A percentile compares a stretch with the other conserved stretches of the same genome.
Evolutionary conservation across 192 early-diverging fungal species (phyloP).

Genomic region (Radiomyces spectabilis): DNA sequence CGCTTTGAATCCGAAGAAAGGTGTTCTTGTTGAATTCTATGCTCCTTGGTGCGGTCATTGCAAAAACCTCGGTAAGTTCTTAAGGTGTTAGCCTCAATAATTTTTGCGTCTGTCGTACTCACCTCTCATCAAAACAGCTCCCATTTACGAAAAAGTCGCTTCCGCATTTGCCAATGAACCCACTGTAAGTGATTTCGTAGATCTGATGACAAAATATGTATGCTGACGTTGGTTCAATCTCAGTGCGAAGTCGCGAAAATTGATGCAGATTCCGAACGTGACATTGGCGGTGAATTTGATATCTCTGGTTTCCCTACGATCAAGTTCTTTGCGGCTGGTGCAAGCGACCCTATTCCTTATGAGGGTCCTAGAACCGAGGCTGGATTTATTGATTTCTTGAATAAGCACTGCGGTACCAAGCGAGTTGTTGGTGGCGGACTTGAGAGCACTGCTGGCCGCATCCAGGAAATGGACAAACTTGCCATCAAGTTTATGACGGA

Average conservation of each 20-base stretch:
- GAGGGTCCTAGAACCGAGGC: conserved; percentile 61
- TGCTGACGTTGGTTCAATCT: no score
- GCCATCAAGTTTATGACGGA: conserved; percentile 57
- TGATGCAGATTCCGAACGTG: conserved; percentile 66
- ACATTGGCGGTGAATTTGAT: conserved; percentile 53
- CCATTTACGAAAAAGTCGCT: conserved; percentile 87
- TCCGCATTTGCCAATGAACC: conserved; percentile 69
- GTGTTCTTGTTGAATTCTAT: conserved; percentile 88
- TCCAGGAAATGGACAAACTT: conserved; percentile 50
- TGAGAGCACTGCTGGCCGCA: conserved; percentile 49
- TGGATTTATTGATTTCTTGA: conserved; percentile 76
- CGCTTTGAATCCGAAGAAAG: conserved; percentile 63
- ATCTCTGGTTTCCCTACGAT: conserved; percentile 87
- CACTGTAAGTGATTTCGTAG: conserved; percentile 58
- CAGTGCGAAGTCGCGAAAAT: conserved; percentile 81
- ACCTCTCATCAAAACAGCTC: no score
- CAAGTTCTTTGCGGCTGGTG: conserved; percentile 72
- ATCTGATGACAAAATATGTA: no score
- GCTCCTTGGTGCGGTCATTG: conserved; percentile 91
- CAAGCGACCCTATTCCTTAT: conserved; percentile 61
- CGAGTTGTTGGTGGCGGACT: conserved; percentile 70
- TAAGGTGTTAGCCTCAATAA: neutral
- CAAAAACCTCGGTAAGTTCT: conserved; percentile 44
- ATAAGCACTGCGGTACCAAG: conserved; percentile 73
- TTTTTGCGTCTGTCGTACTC: no score